Evolutionary conservation across 2,329 filamentous ascomycete species (phyloP), one percentile per base, ranked within the genome.

Genomic region (Fusarium xyrophilum): DNA sequence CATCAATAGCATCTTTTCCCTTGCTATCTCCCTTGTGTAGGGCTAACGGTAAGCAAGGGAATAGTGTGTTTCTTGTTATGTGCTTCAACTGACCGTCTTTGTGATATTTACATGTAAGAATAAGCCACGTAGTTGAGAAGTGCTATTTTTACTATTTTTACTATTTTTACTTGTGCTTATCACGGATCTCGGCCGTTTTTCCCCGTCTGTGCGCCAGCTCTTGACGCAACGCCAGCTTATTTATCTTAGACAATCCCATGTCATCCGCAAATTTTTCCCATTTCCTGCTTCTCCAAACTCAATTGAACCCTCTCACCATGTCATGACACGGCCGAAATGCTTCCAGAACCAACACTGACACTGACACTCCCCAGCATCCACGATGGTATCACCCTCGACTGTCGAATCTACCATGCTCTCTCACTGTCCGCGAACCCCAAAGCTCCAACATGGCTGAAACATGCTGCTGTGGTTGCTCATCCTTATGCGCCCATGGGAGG

Each of bases 401-500:
- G 93, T 76, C 91, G 95, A 60, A 80, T 98, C 63, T 96, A 96
- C 78, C 90, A 96, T 72, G 90, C 91, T 2, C 71, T 76, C 3
- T 84, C 83, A 33, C 76, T 85, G 40, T 72, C 77, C 50, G 76
- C 51, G 55, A 77, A 72, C 25, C 69, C 73, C 10, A 67, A 59
- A 40, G 73, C 79, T 15, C 75, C 76, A 32, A 71, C 77, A 52
- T 87, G 85, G 85, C 75, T 70, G 42, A 80, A 79, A 50, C 80
- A 88, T 67, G 84, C 83, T 19, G 86, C 85, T 46, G 83, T 97
- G 6, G 81, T 98, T 39, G 94, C 94, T 15, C 96, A 98, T 78
- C 95, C 96, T 0, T 98, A 98, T 76, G 93, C 93, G 35, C 90
- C 93, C 0, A 82, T 98, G 53, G 96, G 96, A 7, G 96, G 95